phyloP scores from a whole-genome alignment of 371 early-diverging fungal species.

The Lichtheimia hyalospora region DNA sequence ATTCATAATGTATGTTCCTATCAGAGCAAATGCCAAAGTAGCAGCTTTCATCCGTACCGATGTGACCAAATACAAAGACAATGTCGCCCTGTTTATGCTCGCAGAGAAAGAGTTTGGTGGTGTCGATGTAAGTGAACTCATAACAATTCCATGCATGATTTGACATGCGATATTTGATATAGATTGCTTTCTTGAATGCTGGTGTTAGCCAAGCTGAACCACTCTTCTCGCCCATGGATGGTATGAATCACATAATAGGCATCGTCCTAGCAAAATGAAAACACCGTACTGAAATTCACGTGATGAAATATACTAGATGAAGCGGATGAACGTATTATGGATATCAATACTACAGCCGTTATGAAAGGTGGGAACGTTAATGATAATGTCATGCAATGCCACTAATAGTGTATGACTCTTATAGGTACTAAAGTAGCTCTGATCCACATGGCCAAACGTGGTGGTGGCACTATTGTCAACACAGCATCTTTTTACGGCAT shows the following conservation, averaged over 20 bases:
- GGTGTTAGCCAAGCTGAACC: conserved; percentile 27
- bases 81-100: conserved; percentile 37
- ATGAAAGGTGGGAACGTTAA: conserved; percentile 42
- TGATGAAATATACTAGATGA: conserved; percentile 11
- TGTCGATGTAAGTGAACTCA: conserved; percentile 21
- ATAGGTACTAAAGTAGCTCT: conserved; percentile 34
- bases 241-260: conserved; percentile 7
- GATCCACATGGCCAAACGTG: conserved; percentile 36
- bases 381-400: not conserved
- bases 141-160: not conserved
- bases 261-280: not conserved
- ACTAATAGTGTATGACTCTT: conserved; percentile 7
- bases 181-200: conserved; percentile 25
- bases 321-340: conserved; percentile 50
- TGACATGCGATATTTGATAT: not conserved
- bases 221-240: conserved; percentile 28
- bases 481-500: conserved; percentile 20
- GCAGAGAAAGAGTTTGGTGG: conserved; percentile 53
- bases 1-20: not conserved
- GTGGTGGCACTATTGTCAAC: conserved; percentile 45
- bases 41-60: conserved; percentile 53
- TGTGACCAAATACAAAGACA: conserved; percentile 48
- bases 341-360: conserved; percentile 69
- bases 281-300: conserved; percentile 3
- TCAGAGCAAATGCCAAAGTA: conserved; percentile 8